Conservation (phyloP, 495 filamentous ascomycete species). For the Aspergillus indologenus region DNA sequence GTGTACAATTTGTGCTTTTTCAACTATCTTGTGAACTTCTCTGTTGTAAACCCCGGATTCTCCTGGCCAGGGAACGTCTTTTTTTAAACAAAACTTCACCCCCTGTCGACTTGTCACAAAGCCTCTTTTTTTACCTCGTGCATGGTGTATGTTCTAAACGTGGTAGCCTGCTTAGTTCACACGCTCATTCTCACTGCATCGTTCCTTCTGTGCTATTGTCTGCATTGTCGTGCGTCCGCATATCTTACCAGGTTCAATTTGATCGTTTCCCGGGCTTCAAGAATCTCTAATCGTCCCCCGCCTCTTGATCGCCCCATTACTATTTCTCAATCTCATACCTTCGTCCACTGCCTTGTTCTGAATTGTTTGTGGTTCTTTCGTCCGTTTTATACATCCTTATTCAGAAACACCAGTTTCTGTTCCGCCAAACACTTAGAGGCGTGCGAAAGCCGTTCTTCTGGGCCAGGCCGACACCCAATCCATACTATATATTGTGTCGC, state of each 20-base stretch:
- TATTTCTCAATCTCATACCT: background rate
- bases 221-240: slow-evolving; percentile 17
- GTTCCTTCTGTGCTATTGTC: slow-evolving; percentile 16
- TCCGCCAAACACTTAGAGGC: background rate
- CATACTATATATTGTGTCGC: background rate
- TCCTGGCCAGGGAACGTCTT: background rate
- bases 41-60: background rate
- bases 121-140: background rate
- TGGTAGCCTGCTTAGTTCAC: slow-evolving; percentile 15
- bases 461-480: background rate
- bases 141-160: slow-evolving; percentile 13
- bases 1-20: background rate
- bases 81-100: background rate
- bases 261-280: background rate
- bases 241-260: background rate
- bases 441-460: background rate
- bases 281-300: background rate
- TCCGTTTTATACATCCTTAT: background rate
- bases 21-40: background rate
- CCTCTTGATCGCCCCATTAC: too few species aligned
- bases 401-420: background rate
- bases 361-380: background rate
- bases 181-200: slow-evolving; percentile 9
- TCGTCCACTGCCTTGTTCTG: background rate
- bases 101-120: background rate